phyloP scores from a whole-genome alignment of 2,329 filamentous ascomycete genomes.

The Pestalotiopsis sp. region DNA sequence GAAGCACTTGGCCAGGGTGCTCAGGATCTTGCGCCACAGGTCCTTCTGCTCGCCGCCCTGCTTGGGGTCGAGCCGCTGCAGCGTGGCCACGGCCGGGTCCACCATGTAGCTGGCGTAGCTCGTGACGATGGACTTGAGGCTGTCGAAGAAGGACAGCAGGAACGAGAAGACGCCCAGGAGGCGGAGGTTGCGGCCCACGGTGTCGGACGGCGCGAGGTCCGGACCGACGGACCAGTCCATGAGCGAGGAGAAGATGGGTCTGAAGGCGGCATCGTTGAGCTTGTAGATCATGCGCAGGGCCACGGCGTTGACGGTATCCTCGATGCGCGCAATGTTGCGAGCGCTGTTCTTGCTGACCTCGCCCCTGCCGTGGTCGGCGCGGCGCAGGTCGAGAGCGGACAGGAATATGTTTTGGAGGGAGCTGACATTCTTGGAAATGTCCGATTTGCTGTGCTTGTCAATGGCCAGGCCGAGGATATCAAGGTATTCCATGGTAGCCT shows the following conservation, averaged over 20 bases:
- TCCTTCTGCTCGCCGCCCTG: conserved; percentile 49
- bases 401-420: conserved; percentile 67
- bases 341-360: conserved; percentile 38
- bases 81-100: conserved; percentile 68
- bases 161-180: conserved; percentile 81
- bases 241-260: conserved; percentile 85
- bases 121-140: conserved; percentile 91
- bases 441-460: conserved; percentile 74
- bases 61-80: conserved; percentile 46
- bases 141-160: conserved; percentile 75
- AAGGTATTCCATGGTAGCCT: conserved; percentile 70
- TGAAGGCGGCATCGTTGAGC: conserved; percentile 90
- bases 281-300: conserved; percentile 93
- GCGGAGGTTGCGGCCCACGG: conserved; percentile 57
- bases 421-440: conserved; percentile 73
- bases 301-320: conserved; percentile 66
- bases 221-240: conserved; percentile 70
- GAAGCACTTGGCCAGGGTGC: conserved; percentile 74
- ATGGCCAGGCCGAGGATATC: conserved; percentile 70
- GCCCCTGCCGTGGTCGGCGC: conserved; percentile 50
- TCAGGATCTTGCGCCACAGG: conserved; percentile 70
- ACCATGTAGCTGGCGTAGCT: conserved; percentile 85
- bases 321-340: conserved; percentile 57
- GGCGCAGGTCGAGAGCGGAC: conserved; percentile 64
- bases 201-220: conserved; percentile 62